These are phyloP conservation scores for Pyrus betulifolia DNA, from an alignment of 306 rosid species.

Conservation along the genomic window DNA sequence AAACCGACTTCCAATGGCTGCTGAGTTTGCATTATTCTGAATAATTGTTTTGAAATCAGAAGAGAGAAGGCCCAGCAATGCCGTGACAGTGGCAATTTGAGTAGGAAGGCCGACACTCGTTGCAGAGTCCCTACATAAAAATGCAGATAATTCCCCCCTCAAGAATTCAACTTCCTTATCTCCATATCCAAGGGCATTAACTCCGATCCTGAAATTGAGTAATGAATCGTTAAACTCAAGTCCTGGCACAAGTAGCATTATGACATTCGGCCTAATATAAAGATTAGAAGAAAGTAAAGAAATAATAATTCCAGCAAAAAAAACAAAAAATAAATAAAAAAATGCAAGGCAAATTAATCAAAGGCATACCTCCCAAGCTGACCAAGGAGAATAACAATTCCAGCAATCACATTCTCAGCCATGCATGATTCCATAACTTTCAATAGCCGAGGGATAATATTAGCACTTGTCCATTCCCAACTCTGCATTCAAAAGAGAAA, in stretches of 20 bases:
- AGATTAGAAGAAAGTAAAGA: neutral
- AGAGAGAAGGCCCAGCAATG: constrained; percentile 54
- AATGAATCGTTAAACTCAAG: neutral
- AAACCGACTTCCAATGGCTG: constrained; percentile 17
- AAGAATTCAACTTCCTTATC: constrained; percentile 49
- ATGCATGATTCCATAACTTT: constrained; percentile 43
- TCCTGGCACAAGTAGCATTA: neutral
- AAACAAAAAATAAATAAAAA: neutral
- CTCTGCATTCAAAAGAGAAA: constrained; percentile 45
- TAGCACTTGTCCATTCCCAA: constrained; percentile 61
- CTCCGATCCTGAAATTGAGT: constrained; percentile 54
- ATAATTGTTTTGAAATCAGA: constrained; percentile 48
- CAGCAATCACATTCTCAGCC: constrained; percentile 34
- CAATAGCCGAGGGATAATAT: constrained; percentile 53
- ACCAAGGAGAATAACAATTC: constrained; percentile 64
- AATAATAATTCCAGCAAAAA: no score
- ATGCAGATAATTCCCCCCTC: constrained; percentile 40
- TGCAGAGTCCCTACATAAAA: constrained; percentile 30
- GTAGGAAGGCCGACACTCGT: constrained; percentile 28
- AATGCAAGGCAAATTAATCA: constrained; percentile 4
- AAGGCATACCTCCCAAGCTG: constrained; percentile 78
- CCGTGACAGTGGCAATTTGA: constrained; percentile 49
- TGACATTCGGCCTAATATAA: neutral
- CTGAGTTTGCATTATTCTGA: constrained; percentile 19
- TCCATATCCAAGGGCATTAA: constrained; percentile 56